Evolutionary conservation across 257 asterid genomes (phyloP), one percentile per base, ranked within the genome.

Genomic region (Gynochthodes officinalis): DNA sequence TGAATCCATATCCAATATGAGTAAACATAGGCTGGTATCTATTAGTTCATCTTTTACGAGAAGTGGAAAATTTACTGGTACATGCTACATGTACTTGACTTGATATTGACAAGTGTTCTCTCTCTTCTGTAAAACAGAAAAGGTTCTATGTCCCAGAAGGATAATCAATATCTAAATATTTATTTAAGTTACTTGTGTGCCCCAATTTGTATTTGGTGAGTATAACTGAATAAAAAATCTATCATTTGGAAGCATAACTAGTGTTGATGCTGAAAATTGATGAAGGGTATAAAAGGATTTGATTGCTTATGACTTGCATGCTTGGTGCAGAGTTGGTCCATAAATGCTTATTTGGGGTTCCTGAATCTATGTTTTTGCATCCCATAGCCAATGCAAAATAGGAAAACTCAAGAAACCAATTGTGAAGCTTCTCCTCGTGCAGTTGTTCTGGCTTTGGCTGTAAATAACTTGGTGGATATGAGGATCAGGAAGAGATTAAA

Each of bases 401-500:
- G 23, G 30, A 30, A 67, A 48, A 46, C 8, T 46, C 52, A n/a
- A 25, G 40, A 4, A 65, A 65, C 35, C n/a, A 42, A 42, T 16
- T 32, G 28, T 9, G 46, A 11, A 5, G 8, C 42, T 48, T 3
- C 25, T 44, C 57, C 40, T 67, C 19, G 16, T 67, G 4, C 5
- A 28, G 40, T 35, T 33, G n/a, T 28, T n/a, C 55, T 67, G 40
- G 46, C 30, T 32, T 21, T 49, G 61, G 60, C 72, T 48, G 61
- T 25, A 48, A 35, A 48, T 30, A 48, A 52, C 61, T 10, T 33
- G 57, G 28, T 10, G 33, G 55, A 40, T 18, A 71, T 61, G 42
- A 57, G 75, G 57, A 39, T n/a, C 27, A 57, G 54, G 67, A 57
- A 42, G 75, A 25, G 32, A 23, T 23, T 39, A 15, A 28, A 30